Percentiles rank a stretch among this genome's conserved stretches.
Evolutionary conservation across 2,329 filamentous ascomycete species (phyloP).

Genomic region (Aspergillus latus): DNA sequence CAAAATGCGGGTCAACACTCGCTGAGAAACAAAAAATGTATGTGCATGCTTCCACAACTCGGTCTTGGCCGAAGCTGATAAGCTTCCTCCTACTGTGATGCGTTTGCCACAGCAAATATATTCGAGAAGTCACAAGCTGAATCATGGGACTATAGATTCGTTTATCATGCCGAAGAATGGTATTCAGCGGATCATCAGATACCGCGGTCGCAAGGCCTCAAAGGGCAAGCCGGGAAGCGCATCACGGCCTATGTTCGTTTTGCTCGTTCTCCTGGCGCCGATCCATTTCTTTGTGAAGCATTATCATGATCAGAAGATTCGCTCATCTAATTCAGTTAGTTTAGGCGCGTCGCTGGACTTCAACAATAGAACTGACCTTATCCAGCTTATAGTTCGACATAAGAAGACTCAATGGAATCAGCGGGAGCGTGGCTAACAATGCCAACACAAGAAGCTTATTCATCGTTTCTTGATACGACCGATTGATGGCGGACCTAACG

Average conservation of each 20-base stretch:
- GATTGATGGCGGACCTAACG: conserved; percentile 60
- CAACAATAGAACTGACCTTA: conserved; percentile 34
- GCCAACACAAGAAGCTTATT: conserved; percentile 57
- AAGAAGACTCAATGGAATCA: conserved; percentile 57
- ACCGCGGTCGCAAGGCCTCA: neutral
- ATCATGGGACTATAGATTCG: neutral
- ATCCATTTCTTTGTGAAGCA: conserved; percentile 16
- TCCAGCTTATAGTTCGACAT: conserved; percentile 61
- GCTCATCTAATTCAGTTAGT: conserved; percentile 30
- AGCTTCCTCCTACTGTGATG: neutral
- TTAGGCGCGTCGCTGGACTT: neutral
- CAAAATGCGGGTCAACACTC: conserved; percentile 1
- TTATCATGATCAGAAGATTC: conserved; percentile 20
- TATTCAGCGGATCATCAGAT: neutral
- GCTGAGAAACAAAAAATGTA: neutral
- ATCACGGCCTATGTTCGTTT: conserved; percentile 28
- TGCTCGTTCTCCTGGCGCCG: conserved; percentile 21
- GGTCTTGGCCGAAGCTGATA: neutral
- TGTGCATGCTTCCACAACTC: neutral
- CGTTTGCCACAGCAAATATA: conserved; percentile 6
- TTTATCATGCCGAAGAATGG: neutral
- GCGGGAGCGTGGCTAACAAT: conserved; percentile 55
- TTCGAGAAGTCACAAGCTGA: neutral
- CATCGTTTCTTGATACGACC: conserved; percentile 66
- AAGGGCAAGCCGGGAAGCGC: neutral